Percentiles rank a stretch among this genome's conserved stretches.
These are phyloP conservation scores for Ambrosia trifida DNA, from an alignment of 129 eudicot species.

Conservation along the genomic window DNA sequence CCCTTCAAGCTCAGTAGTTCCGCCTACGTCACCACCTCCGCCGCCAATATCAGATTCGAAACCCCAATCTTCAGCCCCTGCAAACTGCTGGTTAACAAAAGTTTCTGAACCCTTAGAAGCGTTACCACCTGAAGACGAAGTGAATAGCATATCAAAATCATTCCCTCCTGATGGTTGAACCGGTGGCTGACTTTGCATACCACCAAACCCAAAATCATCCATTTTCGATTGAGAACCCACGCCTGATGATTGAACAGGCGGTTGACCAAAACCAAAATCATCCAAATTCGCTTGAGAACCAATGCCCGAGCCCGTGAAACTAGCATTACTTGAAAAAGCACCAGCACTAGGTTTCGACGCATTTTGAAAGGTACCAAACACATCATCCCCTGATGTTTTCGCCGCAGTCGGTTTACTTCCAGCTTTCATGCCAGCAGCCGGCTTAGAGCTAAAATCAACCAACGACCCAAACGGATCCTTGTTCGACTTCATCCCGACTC, in stretches of 20 bases:
- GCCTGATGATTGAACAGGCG: conserved; percentile 39
- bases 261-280: conserved; percentile 56
- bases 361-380: conserved; percentile 66
- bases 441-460: conserved; percentile 69
- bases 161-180: conserved; percentile 53
- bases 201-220: conserved; percentile 58
- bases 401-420: conserved; percentile 38
- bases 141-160: conserved; percentile 64
- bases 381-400: conserved; percentile 37
- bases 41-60: conserved; percentile 57
- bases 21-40: conserved; percentile 64
- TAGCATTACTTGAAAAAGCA: conserved; percentile 20
- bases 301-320: conserved; percentile 21
- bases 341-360: conserved; percentile 44
- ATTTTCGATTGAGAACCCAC: conserved; percentile 36
- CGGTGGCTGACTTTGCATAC: conserved; percentile 43
- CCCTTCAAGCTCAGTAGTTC: conserved; percentile 93
- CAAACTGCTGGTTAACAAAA: conserved; percentile 47
- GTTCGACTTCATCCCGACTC: conserved; percentile 51
- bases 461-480: conserved; percentile 91
- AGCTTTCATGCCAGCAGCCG: conserved; percentile 47
- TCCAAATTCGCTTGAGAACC: conserved; percentile 42
- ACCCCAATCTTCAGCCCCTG: conserved; percentile 85
- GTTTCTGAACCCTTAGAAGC: conserved; percentile 39
- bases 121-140: conserved; percentile 44